Evolutionary conservation across 495 filamentous ascomycete genomes (phyloP), one percentile per base, ranked within the genome.

Genomic region (Xylaria nigripes): DNA sequence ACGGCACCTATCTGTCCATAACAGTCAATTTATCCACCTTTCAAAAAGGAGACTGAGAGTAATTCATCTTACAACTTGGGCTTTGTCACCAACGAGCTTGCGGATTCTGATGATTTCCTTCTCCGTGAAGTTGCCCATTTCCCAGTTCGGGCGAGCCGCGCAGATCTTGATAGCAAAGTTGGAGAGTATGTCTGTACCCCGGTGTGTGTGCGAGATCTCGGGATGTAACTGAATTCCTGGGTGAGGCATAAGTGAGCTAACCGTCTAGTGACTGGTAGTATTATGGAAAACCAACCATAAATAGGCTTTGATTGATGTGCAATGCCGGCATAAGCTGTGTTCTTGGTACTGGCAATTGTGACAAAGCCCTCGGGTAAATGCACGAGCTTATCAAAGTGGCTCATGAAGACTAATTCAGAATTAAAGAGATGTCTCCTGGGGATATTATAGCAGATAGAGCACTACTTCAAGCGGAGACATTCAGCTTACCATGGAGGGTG

Each of bases 91-190:
- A 32, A 96, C 91, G 13, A 91, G 71, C 3, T 80, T 70, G 32
- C 86, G 75, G 57, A 96, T 95, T 24, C 87, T 75, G 16, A 71
- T 68, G 61, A 95, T 86, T 66, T 93, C 88, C 58, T 86, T 78
- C 50, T 87, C 81, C 2, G 89, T 76, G 66, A 96, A 96, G 55
- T 80, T 76, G 23, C 74, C 72, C 90, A 95, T 95, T 2, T 78
- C 83, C 90, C 91, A 95, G 62, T 88, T 78, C 58, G 82, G 80
- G 36, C 62, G 53, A 32, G 83, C 86, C 30, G 77, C 73, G 69
- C 91, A 96, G 55, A 96, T 90, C 27, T 76, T 74, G 49, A 92
- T 78, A 18, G 86, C 84, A 60, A 95, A 95, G 72, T 95, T 95
- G 58, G 78, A 69, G 2, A 95, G 71, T 12, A 95, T 64, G 13